These are phyloP conservation scores for Podospora didyma DNA, from an alignment of 495 filamentous ascomycete genomes.

Conservation along the genomic window DNA sequence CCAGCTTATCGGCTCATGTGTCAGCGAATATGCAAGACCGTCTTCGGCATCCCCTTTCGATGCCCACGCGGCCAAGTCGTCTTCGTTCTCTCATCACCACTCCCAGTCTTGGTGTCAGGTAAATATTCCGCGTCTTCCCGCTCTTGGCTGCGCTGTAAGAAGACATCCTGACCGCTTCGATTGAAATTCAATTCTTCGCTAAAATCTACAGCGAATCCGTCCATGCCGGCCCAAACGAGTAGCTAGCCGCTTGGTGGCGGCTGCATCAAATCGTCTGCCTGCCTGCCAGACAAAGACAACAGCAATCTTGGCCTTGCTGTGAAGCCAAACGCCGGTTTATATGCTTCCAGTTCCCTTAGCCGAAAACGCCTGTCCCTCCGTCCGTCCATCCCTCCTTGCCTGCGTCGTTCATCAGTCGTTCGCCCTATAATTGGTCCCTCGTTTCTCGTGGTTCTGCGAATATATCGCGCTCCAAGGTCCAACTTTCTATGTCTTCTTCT, in stretches of 20 bases:
- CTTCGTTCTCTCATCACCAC: no score
- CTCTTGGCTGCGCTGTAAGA: no score
- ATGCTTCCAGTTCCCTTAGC: slow-evolving; percentile 3
- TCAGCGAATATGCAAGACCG: no score
- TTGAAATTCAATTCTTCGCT: neutral
- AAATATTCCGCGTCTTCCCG: no score
- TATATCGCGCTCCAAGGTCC: neutral
- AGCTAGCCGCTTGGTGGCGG: neutral
- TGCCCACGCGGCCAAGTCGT: no score
- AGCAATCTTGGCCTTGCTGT: neutral
- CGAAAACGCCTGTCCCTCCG: slow-evolving; percentile 5
- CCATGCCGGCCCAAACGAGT: neutral
- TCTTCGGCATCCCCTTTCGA: no score
- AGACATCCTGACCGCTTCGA: no score
- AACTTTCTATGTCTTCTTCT: slow-evolving; percentile 34
- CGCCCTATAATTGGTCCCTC: neutral
- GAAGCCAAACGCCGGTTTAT: slow-evolving; percentile 12
- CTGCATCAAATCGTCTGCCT: neutral
- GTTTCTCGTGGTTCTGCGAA: neutral
- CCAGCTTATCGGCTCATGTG: no score
- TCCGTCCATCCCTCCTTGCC: neutral
- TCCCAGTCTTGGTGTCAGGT: no score
- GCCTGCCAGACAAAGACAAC: neutral
- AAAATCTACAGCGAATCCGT: neutral
- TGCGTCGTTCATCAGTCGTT: slow-evolving; percentile 2